Evolutionary conservation across 768 basidiomycete species (phyloP).

Genomic region (Phaffia australis): DNA sequence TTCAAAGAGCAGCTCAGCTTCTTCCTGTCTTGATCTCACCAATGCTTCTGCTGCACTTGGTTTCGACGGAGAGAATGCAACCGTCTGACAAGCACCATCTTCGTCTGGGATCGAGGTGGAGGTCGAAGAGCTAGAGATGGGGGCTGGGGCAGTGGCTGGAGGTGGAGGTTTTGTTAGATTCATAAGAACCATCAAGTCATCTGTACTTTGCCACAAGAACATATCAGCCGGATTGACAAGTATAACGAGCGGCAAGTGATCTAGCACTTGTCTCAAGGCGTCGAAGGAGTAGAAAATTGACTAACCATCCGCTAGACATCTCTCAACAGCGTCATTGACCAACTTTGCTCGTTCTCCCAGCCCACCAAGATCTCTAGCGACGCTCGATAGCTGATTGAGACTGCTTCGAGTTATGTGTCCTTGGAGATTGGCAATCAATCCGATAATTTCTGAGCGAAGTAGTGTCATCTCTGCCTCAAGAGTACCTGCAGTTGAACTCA

Average conservation of each 20-base stretch:
- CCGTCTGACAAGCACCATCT: too few species aligned
- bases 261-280: not conserved
- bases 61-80: too few species aligned
- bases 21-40: too few species aligned
- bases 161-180: not conserved
- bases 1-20: constrained; percentile 15
- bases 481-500: constrained; percentile 19
- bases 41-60: too few species aligned
- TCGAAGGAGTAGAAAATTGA: not conserved
- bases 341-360: constrained; percentile 23
- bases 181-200: constrained; percentile 20
- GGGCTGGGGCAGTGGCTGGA: not conserved
- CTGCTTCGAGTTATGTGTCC: constrained; percentile 11
- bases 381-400: constrained; percentile 10
- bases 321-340: constrained; percentile 26
- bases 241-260: not conserved
- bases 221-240: not conserved
- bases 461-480: constrained; percentile 26
- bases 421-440: constrained; percentile 9
- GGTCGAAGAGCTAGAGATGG: not conserved
- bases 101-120: not conserved
- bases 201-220: not conserved
- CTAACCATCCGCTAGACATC: constrained; percentile 23
- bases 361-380: constrained; percentile 19
- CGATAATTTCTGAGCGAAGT: constrained; percentile 6